Base-by-base conservation (phyloP, 352 stramenopile genomes). In the Pythium sukuiense region DNA sequence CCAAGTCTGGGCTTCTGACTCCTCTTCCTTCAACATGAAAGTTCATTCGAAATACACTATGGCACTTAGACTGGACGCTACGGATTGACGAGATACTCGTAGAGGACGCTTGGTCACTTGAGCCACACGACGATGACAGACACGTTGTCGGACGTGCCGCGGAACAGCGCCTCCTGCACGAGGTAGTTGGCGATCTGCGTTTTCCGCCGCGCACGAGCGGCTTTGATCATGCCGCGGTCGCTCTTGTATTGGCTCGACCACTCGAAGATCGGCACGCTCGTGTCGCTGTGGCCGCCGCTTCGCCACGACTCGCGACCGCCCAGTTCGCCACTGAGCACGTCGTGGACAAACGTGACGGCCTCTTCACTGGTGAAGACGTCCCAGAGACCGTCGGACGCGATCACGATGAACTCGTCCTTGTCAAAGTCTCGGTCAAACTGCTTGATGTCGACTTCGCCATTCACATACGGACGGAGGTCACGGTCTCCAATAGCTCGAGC, bases 381-480 rank as follows among this genome's bases (percentile, higher is more conserved):
- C 93, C 93, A 98, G 2, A 98, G 76, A 0, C 94, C 94, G 59
- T 98, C 94, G 18, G 84, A 97, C 20, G 93, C 94, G 30, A 98
- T 72, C 62, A 98, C 93, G 70, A 97, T 92, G 61, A 98, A 98
- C 55, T 97, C 78, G 70, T 97, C 87, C 61, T 88, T 85, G 63
- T 79, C 77, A 71, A 85, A 82, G 62, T 94, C 82, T 8, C 89
- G 79, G 49, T 88, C 75, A 59, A 95, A 87, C 32, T 80, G 78
- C 53, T 86, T 79, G 39, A 97, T 83, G 58, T 97, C 89, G 4
- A 81, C 80, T 39, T 96, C 85, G 0, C 83, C 85, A 26, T 73
- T 89, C 11, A 97, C 88, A 67, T 84, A 98, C 35, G 90, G 90
- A 32, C 89, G 81, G 37, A 92, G 78, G 52, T 96, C 86, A 11